Percentiles rank a stretch among this genome's conserved stretches.
Conservation (phyloP, 2,329 filamentous ascomycete species). For the Aspergillus sp. region DNA sequence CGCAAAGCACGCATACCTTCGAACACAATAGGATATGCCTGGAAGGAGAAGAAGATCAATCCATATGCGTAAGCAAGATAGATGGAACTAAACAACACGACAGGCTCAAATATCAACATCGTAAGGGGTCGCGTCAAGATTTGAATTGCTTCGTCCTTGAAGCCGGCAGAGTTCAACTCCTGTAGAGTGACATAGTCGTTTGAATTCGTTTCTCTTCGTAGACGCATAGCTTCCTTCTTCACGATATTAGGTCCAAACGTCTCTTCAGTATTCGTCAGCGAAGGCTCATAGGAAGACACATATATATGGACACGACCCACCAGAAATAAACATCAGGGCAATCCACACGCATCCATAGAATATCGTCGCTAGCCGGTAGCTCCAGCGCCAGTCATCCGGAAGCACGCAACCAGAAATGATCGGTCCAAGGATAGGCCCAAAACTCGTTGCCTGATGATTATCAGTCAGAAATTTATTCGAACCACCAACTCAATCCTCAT, state of each 20-base stretch:
- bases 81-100: conserved; percentile 66
- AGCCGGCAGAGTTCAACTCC: conserved; percentile 53
- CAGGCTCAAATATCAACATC: conserved; percentile 70
- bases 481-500: background rate
- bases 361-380: conserved; percentile 18
- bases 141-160: conserved; percentile 48
- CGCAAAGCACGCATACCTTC: no score
- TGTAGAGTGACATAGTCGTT: conserved; percentile 54
- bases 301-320: conserved; percentile 8
- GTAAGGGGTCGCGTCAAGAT: conserved; percentile 68
- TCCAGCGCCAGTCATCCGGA: conserved; percentile 45
- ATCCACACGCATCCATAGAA: conserved; percentile 44
- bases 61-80: conserved; percentile 71
- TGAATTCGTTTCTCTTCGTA: conserved; percentile 56
- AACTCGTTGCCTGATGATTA: conserved; percentile 28
- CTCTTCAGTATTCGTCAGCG: conserved; percentile 37
- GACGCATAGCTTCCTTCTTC: conserved; percentile 52
- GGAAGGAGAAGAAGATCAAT: conserved; percentile 71
- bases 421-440: conserved; percentile 42
- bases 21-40: conserved; percentile 72
- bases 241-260: conserved; percentile 61
- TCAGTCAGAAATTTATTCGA: no score
- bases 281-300: background rate
- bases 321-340: conserved; percentile 63
- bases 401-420: conserved; percentile 45